Evolutionary conservation across 768 basidiomycete species (phyloP), one percentile per base, ranked within the genome.

Genomic region (Termitomyces sp.): DNA sequence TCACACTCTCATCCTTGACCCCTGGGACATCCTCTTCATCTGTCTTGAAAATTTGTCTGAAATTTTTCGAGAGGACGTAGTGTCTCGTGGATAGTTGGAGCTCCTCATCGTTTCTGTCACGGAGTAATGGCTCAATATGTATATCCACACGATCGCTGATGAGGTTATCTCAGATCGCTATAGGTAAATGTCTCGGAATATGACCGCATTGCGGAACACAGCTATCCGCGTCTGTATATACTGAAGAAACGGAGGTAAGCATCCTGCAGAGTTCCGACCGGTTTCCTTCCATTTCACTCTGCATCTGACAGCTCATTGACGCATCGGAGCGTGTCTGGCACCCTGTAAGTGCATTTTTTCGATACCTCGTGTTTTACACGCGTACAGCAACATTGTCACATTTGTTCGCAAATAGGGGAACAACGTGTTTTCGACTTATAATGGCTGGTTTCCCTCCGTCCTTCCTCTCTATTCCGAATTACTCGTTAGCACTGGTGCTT

Each of bases 341-440:
- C 68, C 70, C 65, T 73, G 74, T 78, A 68, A 75, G 76, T 77
- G 70, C 69, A 54, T 81, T 56, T 79, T 56, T 77, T 61, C 78
- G 80, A 67, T 87, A 94, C 81, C 90, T 91, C 76, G 93, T 92
- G 65, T 94, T 89, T 57, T 70, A 83, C 86, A 90, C 73, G 92
- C 90, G 56, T 92, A 63, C 67, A 63, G 67, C 70, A 46, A 34
- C 37, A 63, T 69, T 69, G 72, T 79, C 79, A 80, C 79, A 75
- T 73, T 76, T 69, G 56, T 64, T 52, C 52, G 56, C 48, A 61
- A 62, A 63, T 65, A 34, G 62, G 55, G 49, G 60, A 62, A 69
- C 38, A 48, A 40, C 62, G 64, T 63, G 58, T 60, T 60, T 53
- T 57, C 57, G 56, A 63, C 57, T 66, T 65, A 68, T 65, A 69